Evolutionary conservation across 305 asterid species (phyloP).

Genomic region (Fraxinus albicans): DNA sequence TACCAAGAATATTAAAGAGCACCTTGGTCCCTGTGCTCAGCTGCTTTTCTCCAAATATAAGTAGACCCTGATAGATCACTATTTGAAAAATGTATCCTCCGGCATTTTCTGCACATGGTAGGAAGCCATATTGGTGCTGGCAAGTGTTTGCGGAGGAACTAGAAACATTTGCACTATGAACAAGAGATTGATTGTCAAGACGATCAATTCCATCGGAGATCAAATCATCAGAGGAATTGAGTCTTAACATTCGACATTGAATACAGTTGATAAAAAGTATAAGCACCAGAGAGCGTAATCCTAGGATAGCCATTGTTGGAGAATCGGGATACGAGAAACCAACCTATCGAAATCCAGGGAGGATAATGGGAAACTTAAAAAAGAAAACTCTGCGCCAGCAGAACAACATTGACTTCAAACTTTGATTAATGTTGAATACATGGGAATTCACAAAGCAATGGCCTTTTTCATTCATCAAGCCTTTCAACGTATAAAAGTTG

Average conservation of each 20-base stretch:
- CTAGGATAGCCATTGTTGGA: constrained; percentile 28
- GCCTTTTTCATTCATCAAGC: not conserved
- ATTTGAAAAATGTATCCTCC: constrained; percentile 54
- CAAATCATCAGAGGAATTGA: constrained; percentile 32
- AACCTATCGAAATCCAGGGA: constrained; percentile 1
- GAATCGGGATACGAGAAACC: not conserved
- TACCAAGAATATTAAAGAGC: constrained; percentile 47
- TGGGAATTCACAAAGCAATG: not conserved
- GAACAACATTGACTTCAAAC: not conserved
- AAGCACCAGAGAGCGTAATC: constrained; percentile 11
- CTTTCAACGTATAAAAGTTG: not conserved
- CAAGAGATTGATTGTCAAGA: not conserved
- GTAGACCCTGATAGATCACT: constrained; percentile 45
- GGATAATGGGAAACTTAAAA: not conserved
- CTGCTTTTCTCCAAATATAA: constrained; percentile 48
- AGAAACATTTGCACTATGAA: not conserved
- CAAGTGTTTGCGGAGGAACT: constrained; percentile 26
- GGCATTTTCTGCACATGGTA: constrained; percentile 67
- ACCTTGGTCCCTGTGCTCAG: constrained; percentile 53
- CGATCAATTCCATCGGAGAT: constrained; percentile 50
- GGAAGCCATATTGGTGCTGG: constrained; percentile 54
- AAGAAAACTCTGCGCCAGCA: not conserved
- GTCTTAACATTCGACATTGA: constrained; percentile 39
- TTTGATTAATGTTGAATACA: not conserved
- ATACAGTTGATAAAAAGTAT: constrained; percentile 22